phyloP scores from a whole-genome alignment of 805 yeast species.

The Starmerella powellii region DNA sequence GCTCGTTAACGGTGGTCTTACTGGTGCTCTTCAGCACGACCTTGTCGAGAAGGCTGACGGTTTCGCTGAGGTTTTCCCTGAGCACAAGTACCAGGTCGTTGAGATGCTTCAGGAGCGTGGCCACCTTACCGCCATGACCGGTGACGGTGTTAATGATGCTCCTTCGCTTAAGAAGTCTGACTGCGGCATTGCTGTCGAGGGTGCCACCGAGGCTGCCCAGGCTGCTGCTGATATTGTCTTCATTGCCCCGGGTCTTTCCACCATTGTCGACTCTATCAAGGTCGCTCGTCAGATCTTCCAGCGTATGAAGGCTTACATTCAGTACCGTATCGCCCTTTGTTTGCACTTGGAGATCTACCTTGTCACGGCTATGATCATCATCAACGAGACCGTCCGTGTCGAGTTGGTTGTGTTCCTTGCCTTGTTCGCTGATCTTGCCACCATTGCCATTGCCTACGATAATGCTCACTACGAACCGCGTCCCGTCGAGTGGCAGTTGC shows the following conservation, averaged over 20 bases:
- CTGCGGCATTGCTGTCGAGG: conserved; percentile 96
- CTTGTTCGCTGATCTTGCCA: conserved; percentile 93
- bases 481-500: conserved; percentile 94
- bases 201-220: conserved; percentile 95
- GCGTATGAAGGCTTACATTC: conserved; percentile 97
- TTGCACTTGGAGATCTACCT: conserved; percentile 88
- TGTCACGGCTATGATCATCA: conserved; percentile 91
- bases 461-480: conserved; percentile 88
- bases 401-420: conserved; percentile 92
- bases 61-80: conserved; percentile 98
- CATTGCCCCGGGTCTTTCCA: conserved; percentile 91
- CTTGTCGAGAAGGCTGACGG: conserved; percentile 97
- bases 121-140: conserved; percentile 97
- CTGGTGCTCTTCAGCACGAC: conserved; percentile 96
- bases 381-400: conserved; percentile 75
- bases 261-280: conserved; percentile 87
- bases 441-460: conserved; percentile 93
- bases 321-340: conserved; percentile 93
- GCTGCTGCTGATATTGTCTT: conserved; percentile 94
- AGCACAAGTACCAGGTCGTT: conserved; percentile 92
- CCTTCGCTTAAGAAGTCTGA: conserved; percentile 94
- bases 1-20: conserved; percentile 91
- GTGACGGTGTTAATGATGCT: conserved; percentile 98
- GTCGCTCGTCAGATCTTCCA: conserved; percentile 96
- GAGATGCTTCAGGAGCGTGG: conserved; percentile 92